phyloP scores from a whole-genome alignment of 1,139 yeast genomes.

The Pichia sp. region DNA sequence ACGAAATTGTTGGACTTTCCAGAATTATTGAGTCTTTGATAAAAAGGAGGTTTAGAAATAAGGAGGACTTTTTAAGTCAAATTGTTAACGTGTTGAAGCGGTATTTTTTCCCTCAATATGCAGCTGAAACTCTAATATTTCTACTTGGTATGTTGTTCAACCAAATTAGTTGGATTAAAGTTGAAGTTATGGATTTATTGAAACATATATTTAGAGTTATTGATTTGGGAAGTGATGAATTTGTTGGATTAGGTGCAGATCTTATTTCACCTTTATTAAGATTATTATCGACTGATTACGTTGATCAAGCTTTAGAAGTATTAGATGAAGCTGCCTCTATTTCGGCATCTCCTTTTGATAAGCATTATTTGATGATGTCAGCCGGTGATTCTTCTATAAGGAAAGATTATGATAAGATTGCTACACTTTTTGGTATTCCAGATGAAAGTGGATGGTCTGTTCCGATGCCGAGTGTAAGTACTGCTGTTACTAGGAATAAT shows the following conservation, averaged over 20 bases:
- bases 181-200: conserved; percentile 70
- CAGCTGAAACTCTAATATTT: conserved; percentile 68
- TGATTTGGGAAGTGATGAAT: conserved; percentile 71
- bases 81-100: conserved; percentile 60
- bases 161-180: conserved; percentile 66
- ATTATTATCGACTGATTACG: conserved; percentile 75
- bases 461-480: conserved; percentile 88
- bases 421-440: conserved; percentile 90
- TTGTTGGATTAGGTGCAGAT: conserved; percentile 90
- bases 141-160: conserved; percentile 75
- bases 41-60: conserved; percentile 74
- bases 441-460: conserved; percentile 98
- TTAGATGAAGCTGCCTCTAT: conserved; percentile 78
- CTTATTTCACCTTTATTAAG: conserved; percentile 83
- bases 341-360: conserved; percentile 87
- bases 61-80: conserved; percentile 81
- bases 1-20: conserved; percentile 54
- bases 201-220: conserved; percentile 69
- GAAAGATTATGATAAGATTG: conserved; percentile 78
- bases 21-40: conserved; percentile 71
- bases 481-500: conserved; percentile 82
- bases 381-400: conserved; percentile 74
- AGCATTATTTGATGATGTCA: conserved; percentile 85
- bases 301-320: conserved; percentile 82
- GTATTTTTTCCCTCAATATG: conserved; percentile 66